phyloP scores from a whole-genome alignment of 2,329 filamentous ascomycete species.

The Seiridium cupressi region DNA sequence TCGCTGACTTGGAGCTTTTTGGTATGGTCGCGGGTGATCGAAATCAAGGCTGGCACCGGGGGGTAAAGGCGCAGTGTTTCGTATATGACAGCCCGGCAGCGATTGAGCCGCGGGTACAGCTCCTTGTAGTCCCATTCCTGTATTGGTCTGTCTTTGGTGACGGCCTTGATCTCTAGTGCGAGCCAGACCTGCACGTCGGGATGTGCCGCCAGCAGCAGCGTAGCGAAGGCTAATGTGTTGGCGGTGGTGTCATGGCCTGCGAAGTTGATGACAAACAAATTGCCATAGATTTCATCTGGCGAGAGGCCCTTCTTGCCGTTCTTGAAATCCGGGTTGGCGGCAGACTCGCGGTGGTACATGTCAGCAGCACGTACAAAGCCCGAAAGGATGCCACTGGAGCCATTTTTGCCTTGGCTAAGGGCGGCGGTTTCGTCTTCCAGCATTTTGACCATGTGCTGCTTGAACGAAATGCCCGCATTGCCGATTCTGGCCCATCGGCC shows the following conservation, averaged over 20 bases:
- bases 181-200: slow-evolving; percentile 17
- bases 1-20: background rate
- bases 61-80: slow-evolving; percentile 9
- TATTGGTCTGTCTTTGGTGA: background rate
- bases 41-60: background rate
- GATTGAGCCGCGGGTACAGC: slow-evolving; percentile 18
- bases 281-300: slow-evolving; percentile 17
- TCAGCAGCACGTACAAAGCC: slow-evolving; percentile 6
- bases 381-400: background rate
- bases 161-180: slow-evolving; percentile 12
- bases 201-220: slow-evolving; percentile 18
- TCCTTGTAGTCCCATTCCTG: slow-evolving; percentile 14
- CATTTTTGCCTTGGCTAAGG: slow-evolving; percentile 10
- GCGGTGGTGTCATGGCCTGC: slow-evolving; percentile 27
- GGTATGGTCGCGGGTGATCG: slow-evolving; percentile 1
- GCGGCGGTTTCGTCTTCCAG: slow-evolving; percentile 18
- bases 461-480: slow-evolving; percentile 6
- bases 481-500: background rate
- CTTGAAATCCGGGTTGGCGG: background rate
- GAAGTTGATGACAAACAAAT: slow-evolving; percentile 28
- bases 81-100: slow-evolving; percentile 19
- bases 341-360: slow-evolving; percentile 16
- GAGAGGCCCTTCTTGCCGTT: background rate
- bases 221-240: slow-evolving; percentile 16
- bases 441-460: slow-evolving; percentile 21